Evolutionary conservation across 305 asterid species (phyloP), one percentile per base, ranked within the genome.

Genomic region (Fraxinus floribunda): DNA sequence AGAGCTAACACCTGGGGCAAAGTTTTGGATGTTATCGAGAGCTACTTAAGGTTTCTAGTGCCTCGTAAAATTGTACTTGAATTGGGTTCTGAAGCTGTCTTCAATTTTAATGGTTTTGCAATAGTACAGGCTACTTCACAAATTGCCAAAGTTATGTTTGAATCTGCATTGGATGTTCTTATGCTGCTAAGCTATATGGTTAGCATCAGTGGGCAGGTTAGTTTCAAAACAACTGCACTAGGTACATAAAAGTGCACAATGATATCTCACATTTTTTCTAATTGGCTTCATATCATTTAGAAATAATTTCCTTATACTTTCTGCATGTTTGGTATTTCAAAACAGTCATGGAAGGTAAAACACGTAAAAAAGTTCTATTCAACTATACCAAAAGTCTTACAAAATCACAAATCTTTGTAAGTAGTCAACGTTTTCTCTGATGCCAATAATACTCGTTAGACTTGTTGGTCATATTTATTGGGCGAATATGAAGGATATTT

Each of bases 201-300:
- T 82, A 89, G 88, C 91, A 91, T 91, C 87, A 89, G 98, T 83
- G 98, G 98, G 77, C 98, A 94, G 99, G 99, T 94, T 60, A 85
- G 94, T 90, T 11, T 85, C 84, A 62, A 72, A 83, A 81, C 62
- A 30, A 29, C 81, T 79, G 35, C 57, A 34, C 80, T 41, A 79
- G 75, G 52, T 49, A 78, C 79, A 76, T 38, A 64, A 22, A 29
- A 72, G 74, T 79, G 49, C 39, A 7, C 9, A 8, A 49, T 77
- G 24, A 11, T 77, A 30, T 7, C 71, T 41, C 79, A 44, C 39
- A 22, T 22, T 32, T 68, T 34, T 18, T 57, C 41, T 38, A 35
- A 24, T 30, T 29, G 24, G 35, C 70, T 66, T 41, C 73, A 11
- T 60, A 38, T 10, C 49, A 32, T 71, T 66, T 80, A 81, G 46